Conservation (phyloP, 2,329 filamentous ascomycete species). For the Coniochaeta pulveracea region DNA sequence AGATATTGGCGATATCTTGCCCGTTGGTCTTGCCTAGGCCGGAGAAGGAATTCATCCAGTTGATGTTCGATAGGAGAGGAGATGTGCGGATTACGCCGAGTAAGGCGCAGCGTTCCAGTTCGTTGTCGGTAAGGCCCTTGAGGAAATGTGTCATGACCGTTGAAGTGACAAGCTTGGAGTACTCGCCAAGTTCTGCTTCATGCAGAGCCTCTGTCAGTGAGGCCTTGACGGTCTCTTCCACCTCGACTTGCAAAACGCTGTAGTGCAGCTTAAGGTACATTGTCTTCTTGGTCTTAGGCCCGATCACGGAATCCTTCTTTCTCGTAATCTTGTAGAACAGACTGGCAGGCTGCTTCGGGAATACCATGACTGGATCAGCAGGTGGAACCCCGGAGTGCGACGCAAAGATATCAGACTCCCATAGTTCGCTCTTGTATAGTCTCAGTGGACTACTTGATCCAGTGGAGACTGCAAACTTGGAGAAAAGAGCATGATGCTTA, state of each 20-base stretch:
- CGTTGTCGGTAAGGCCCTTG: constrained; percentile 30
- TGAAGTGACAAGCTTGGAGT: constrained; percentile 32
- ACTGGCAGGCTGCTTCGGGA: constrained; percentile 70
- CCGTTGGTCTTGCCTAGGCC: constrained; percentile 28
- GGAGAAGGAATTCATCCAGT: constrained; percentile 37
- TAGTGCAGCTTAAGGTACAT: constrained; percentile 67
- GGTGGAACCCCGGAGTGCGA: constrained; percentile 47
- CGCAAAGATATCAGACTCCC: constrained; percentile 58
- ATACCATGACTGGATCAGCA: constrained; percentile 49
- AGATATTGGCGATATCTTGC: constrained; percentile 13
- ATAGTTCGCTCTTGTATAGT: constrained; percentile 58
- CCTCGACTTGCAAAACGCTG: constrained; percentile 64
- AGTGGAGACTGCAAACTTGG: constrained; percentile 82
- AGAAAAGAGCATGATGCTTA: constrained; percentile 72
- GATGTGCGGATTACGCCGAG: constrained; percentile 38
- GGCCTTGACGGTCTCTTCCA: constrained; percentile 37
- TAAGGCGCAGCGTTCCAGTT: constrained; percentile 46
- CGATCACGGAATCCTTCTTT: constrained; percentile 24
- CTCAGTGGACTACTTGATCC: constrained; percentile 64
- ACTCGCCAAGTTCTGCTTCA: constrained; percentile 29
- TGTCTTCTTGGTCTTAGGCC: constrained; percentile 26
- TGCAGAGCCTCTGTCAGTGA: constrained; percentile 29
- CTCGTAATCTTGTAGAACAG: constrained; percentile 68
- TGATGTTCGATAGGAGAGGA: constrained; percentile 30
- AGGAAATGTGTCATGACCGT: constrained; percentile 32